Conservation (phyloP, 306 rosid species). For the Cicer arietinum region DNA sequence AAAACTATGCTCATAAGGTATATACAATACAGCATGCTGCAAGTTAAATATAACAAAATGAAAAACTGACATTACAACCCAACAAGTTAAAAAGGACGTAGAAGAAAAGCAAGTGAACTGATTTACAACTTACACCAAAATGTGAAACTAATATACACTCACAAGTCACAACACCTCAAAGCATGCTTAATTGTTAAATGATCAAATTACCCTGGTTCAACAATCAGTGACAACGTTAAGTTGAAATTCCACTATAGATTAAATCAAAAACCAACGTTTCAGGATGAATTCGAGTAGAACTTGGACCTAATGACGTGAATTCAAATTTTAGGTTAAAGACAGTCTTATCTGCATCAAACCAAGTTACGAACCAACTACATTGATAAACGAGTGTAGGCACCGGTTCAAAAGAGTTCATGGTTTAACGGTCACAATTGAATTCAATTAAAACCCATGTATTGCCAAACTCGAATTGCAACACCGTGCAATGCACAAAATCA, state of each 20-base stretch:
- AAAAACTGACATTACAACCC: conserved; percentile 18
- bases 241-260: conserved; percentile 33
- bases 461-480: conserved; percentile 44
- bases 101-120: conserved; percentile 24
- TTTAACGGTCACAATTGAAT: conserved; percentile 50
- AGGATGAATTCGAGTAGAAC: conserved; percentile 33
- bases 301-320: conserved; percentile 22
- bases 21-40: not conserved
- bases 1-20: conserved; percentile 7
- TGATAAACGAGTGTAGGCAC: conserved; percentile 34
- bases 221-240: conserved; percentile 15
- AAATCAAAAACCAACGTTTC: conserved; percentile 17
- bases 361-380: conserved; percentile 28
- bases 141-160: not conserved
- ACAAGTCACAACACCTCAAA: conserved; percentile 12
- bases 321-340: conserved; percentile 36
- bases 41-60: conserved; percentile 34
- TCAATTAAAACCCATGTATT: conserved; percentile 37
- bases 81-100: conserved; percentile 2
- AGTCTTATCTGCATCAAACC: conserved; percentile 1
- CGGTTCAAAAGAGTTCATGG: conserved; percentile 43
- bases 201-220: conserved; percentile 22
- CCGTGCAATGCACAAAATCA: conserved; percentile 46
- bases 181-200: conserved; percentile 28
- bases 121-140: conserved; percentile 5